phyloP scores from a whole-genome alignment of 306 rosid genomes.

The Cucurbita argyrosperma region DNA sequence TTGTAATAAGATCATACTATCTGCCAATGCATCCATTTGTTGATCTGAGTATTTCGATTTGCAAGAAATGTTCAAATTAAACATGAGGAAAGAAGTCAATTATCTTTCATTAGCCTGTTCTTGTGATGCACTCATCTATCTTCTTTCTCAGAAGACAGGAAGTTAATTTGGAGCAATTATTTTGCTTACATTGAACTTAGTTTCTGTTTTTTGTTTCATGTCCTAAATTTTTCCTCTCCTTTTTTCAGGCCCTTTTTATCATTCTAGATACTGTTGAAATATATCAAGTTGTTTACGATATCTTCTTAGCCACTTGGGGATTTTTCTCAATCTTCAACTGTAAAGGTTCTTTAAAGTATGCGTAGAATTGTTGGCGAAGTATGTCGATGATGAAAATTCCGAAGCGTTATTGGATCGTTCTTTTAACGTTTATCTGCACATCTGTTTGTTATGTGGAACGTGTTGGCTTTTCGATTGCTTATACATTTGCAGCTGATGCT shows the following conservation, averaged over 20 bases:
- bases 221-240: not conserved
- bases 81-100: not conserved
- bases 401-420: conserved; percentile 64
- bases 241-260: not conserved
- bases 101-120: not conserved
- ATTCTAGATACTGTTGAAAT: not conserved
- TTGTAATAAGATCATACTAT: not conserved
- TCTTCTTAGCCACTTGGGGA: not conserved
- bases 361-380: conserved; percentile 1
- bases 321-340: not conserved
- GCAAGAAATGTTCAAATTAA: not conserved
- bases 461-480: conserved; percentile 87
- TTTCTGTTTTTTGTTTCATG: not conserved
- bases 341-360: not conserved
- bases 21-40: not conserved
- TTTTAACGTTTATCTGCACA: conserved; percentile 81
- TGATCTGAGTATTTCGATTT: not conserved
- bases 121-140: not conserved
- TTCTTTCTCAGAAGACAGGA: not conserved
- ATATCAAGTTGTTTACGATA: not conserved
- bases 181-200: not conserved
- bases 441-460: conserved; percentile 86
- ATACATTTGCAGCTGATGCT: conserved; percentile 83
- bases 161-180: not conserved
- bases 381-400: conserved; percentile 34